These are phyloP conservation scores for Metschnikowia lachancei DNA, from an alignment of 805 yeast species.

Conservation along the genomic window DNA sequence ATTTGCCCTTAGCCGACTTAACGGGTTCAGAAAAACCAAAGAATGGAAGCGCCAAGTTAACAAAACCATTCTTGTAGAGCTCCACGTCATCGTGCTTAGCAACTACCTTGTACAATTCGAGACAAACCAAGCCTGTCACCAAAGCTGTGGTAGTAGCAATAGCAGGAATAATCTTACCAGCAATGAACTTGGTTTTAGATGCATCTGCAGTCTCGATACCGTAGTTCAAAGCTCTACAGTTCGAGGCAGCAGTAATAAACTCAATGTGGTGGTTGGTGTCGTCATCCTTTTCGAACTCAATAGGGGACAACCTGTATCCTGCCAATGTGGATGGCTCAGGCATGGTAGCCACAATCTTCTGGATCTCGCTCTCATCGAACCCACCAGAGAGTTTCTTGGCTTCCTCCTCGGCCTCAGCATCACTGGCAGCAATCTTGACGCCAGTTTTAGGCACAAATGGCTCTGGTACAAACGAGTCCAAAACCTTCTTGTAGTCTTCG, in stretches of 20 bases:
- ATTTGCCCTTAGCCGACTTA: conserved; percentile 76
- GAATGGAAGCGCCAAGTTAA: conserved; percentile 90
- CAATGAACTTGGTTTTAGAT: conserved; percentile 90
- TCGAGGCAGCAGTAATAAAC: conserved; percentile 93
- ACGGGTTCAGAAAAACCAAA: conserved; percentile 97
- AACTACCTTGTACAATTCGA: conserved; percentile 88
- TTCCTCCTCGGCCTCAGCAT: conserved; percentile 86
- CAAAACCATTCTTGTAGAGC: conserved; percentile 87
- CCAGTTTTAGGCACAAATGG: conserved; percentile 75
- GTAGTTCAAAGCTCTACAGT: conserved; percentile 91
- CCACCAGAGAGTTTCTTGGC: conserved; percentile 40
- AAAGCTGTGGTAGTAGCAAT: conserved; percentile 99
- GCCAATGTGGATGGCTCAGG: conserved; percentile 89
- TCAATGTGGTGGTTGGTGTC: conserved; percentile 96
- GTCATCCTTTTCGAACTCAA: conserved; percentile 97
- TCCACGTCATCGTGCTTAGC: conserved; percentile 74
- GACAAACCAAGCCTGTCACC: conserved; percentile 90
- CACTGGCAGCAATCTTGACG: conserved; percentile 78
- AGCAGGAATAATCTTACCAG: conserved; percentile 98
- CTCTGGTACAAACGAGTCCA: conserved; percentile 41
- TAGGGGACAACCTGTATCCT: conserved; percentile 83
- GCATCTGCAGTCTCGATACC: conserved; percentile 85
- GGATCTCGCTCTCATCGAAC: conserved; percentile 62
- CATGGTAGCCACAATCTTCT: conserved; percentile 66
- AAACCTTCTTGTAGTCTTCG: conserved; percentile 52